Evolutionary conservation across 2,329 filamentous ascomycete species (phyloP).

Genomic region (Endothia cerciana): DNA sequence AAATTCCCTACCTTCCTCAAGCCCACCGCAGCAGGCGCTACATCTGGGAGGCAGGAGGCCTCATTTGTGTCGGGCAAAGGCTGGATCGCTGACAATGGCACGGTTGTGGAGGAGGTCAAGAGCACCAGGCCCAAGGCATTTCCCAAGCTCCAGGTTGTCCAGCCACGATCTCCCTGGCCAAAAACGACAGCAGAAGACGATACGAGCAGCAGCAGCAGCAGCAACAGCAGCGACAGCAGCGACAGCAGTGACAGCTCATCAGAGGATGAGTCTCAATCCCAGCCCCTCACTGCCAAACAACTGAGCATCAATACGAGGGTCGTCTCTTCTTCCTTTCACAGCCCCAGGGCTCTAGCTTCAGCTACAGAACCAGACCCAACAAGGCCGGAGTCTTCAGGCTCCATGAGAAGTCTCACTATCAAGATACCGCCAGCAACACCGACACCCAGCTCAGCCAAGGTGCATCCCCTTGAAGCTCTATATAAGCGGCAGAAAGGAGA

Average conservation of each 20-base stretch:
- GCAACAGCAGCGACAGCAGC: slow-evolving; percentile 31
- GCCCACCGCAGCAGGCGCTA: slow-evolving; percentile 44
- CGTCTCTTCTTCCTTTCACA: neutral
- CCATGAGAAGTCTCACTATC: slow-evolving; percentile 56
- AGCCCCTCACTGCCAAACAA: neutral
- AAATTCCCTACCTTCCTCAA: slow-evolving; percentile 85
- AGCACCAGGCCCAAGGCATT: slow-evolving; percentile 39
- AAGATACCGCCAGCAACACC: slow-evolving; percentile 53
- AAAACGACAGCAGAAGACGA: slow-evolving; percentile 31
- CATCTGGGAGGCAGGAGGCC: slow-evolving; percentile 50
- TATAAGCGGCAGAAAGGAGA: slow-evolving; percentile 73
- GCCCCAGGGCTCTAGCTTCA: neutral
- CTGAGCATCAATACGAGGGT: neutral
- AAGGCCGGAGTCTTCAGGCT: slow-evolving; percentile 55
- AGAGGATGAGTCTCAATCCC: slow-evolving; percentile 21
- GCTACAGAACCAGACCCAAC: slow-evolving; percentile 37
- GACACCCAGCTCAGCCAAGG: slow-evolving; percentile 49
- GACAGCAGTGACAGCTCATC: slow-evolving; percentile 30
- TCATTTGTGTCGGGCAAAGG: slow-evolving; percentile 79
- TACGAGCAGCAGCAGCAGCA: slow-evolving; percentile 31
- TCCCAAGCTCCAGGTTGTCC: slow-evolving; percentile 32
- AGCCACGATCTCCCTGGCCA: slow-evolving; percentile 12
- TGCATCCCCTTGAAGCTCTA: slow-evolving; percentile 89
- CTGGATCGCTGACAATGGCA: slow-evolving; percentile 82
- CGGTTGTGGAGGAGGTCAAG: slow-evolving; percentile 68